Evolutionary conservation across 352 stramenopile species (phyloP), one percentile per base, ranked within the genome.

Genomic region (Globisporangium spinosum): DNA sequence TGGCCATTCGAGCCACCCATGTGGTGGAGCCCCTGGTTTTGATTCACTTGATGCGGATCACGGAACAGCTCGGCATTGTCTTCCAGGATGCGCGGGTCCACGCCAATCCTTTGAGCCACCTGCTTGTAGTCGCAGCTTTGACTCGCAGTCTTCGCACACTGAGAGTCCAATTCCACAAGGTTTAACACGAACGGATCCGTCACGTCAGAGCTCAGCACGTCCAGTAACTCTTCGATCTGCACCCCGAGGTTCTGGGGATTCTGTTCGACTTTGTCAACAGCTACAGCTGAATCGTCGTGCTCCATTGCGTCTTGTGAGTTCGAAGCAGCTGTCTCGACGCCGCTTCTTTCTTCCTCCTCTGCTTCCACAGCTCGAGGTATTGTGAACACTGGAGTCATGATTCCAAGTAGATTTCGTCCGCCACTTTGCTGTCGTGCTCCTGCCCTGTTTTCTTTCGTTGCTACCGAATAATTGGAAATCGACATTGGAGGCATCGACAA

Each of bases 1-100:
- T 70, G 45, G 12, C 66, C 6, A 64, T 43, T 57, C 56, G 67
- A 23, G 43, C 43, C 68, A 3, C 72, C 68, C 9, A 51, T 38
- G 32, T 63, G n/a, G 8, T 67, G 67, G 60, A 82, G 22, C 58
- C 67, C 60, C 29, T 72, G 60, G 61, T 76, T 75, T 43, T 87
- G 78, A 20, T 87, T 87, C 45, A 78, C 76, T 59, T 72, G 61
- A 29, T 87, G 78, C 13, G 78, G 67, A 58, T 80, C 71, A 32
- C 66, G 70, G 40, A 87, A 62, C 15, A 83, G 49, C 62, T 80
- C 75, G 0, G 75, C 71, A 20, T 85, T 76, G 27, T 68, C 54
- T 58, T 77, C 77, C 22, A 85, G 58, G 22, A 83, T 49, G 3
- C 70, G 70, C 25, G 69, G 68, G 13, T 87, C 77, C 2, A 87